Evolutionary conservation across 768 basidiomycete species (phyloP).

Genomic region (Leccinum subtestaceum): DNA sequence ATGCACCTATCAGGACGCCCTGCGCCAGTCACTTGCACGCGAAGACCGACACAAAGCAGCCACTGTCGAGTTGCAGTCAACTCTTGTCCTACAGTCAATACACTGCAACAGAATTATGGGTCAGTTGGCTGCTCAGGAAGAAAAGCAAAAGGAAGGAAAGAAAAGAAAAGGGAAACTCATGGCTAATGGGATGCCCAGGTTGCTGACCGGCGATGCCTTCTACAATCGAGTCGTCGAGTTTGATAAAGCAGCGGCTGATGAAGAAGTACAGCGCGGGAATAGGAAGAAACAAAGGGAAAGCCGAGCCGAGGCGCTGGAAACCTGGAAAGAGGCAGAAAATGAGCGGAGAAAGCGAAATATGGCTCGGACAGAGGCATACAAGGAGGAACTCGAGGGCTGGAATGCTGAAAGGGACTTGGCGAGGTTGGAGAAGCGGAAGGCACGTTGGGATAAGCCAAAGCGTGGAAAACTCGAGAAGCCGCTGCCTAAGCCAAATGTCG

Average conservation of each 20-base stretch:
- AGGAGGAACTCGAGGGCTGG: not conserved
- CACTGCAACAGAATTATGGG: not conserved
- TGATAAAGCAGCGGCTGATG: not conserved
- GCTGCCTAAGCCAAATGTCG: too few relatives aligned
- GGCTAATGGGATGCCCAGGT: not conserved
- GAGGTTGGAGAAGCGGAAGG: not conserved
- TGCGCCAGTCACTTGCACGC: not conserved
- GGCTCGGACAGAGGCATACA: not conserved
- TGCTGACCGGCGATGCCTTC: not conserved
- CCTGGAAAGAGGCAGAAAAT: not conserved
- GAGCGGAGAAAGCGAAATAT: not conserved
- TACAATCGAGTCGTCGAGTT: not conserved
- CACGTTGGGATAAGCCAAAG: not conserved
- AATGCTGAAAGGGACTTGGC: not conserved
- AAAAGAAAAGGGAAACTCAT: not conserved
- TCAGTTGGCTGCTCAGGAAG: not conserved
- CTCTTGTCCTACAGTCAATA: not conserved
- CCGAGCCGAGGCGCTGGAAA: not conserved
- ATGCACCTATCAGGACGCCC: not conserved
- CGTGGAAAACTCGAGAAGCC: not conserved
- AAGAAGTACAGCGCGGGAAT: not conserved
- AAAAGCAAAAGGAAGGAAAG: not conserved
- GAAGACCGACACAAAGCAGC: not conserved
- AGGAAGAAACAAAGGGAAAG: not conserved
- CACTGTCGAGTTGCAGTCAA: not conserved